Conservation (phyloP, 768 basidiomycete genomes). For the Infundibulicybe gibba region DNA sequence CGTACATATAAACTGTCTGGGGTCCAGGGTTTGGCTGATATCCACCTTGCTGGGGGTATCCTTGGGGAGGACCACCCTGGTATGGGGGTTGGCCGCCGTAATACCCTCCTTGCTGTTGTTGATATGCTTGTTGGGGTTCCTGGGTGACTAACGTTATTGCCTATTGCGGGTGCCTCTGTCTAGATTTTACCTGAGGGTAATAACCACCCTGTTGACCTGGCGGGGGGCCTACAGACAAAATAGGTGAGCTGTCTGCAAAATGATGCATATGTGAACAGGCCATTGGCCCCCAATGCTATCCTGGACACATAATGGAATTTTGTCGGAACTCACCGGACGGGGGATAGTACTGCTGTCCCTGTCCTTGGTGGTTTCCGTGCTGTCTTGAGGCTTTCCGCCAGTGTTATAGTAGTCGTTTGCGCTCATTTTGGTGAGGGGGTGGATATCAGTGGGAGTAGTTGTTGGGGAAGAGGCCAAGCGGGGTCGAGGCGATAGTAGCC, state of each 20-base stretch:
- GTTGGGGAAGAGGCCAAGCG: too few relatives aligned
- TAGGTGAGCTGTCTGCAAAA: too few relatives aligned
- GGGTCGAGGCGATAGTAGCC: too few relatives aligned
- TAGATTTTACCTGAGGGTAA: conserved; percentile 47
- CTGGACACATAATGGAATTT: neutral
- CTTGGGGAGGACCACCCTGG: conserved; percentile 25
- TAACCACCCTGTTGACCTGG: conserved; percentile 61
- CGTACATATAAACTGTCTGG: conserved; percentile 80
- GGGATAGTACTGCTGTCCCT: conserved; percentile 28
- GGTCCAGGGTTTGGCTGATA: conserved; percentile 49
- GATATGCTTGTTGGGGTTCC: conserved; percentile 72
- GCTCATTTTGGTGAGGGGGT: conserved; percentile 40
- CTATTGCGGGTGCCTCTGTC: too few relatives aligned
- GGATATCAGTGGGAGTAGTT: too few relatives aligned
- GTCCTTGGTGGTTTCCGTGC: conserved; percentile 48
- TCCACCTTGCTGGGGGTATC: neutral
- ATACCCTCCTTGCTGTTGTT: conserved; percentile 32
- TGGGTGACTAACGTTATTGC: conserved; percentile 21
- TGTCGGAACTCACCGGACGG: conserved; percentile 26
- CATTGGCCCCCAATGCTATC: too few relatives aligned
- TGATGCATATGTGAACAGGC: too few relatives aligned
- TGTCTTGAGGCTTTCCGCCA: conserved; percentile 45
- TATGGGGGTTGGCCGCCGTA: conserved; percentile 29
- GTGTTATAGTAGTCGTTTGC: conserved; percentile 68
- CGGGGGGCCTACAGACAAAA: conserved; percentile 36